Conservation (phyloP, 257 asterid genomes). For the Ophiorrhiza pumila region DNA sequence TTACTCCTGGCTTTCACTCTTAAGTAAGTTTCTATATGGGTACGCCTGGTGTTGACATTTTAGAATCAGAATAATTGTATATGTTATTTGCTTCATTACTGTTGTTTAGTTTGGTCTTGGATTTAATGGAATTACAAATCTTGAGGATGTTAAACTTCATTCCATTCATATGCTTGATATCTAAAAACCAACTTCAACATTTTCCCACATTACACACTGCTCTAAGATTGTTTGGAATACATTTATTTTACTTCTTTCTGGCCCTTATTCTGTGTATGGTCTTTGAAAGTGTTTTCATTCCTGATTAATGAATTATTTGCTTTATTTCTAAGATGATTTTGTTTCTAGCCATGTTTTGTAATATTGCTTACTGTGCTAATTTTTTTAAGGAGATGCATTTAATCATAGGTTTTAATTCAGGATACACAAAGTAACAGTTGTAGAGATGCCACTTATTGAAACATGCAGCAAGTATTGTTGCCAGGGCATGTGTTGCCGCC, state of each 20-base stretch:
- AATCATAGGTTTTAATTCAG: conserved; percentile 28
- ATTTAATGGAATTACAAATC: too few species aligned
- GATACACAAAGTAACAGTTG: too few species aligned
- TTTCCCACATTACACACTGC: background rate
- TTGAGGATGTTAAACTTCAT: too few species aligned
- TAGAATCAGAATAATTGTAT: too few species aligned
- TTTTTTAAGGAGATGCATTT: background rate
- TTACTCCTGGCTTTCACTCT: background rate
- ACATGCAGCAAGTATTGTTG: too few species aligned
- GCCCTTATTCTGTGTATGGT: background rate
- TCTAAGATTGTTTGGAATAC: background rate
- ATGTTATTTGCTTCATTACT: too few species aligned
- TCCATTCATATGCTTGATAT: too few species aligned
- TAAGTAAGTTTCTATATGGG: background rate
- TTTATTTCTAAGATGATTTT: background rate
- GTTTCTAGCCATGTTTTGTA: background rate
- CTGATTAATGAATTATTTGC: too few species aligned
- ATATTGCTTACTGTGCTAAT: background rate
- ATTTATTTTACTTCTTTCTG: background rate
- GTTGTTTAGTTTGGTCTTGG: too few species aligned
- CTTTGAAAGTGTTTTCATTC: background rate
- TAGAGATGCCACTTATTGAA: too few species aligned
- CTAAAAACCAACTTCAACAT: background rate
- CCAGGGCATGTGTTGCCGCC: too few species aligned
- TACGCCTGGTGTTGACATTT: too few species aligned